Percentiles rank a stretch among this genome's conserved stretches.
Evolutionary conservation across 768 basidiomycete species (phyloP).

Genomic region (Boletus subparvulus): DNA sequence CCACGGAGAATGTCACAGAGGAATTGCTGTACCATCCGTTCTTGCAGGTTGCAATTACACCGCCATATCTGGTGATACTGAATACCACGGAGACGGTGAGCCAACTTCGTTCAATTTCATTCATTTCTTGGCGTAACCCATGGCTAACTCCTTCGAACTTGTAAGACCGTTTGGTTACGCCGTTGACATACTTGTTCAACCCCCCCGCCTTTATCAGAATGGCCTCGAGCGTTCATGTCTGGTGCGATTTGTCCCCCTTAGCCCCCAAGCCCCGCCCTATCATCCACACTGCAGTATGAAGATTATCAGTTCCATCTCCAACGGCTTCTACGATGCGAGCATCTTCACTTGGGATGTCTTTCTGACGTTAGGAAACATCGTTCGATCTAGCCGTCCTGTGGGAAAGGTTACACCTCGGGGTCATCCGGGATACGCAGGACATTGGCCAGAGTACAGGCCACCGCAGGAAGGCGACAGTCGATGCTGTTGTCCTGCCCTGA

Average conservation of each 20-base stretch:
- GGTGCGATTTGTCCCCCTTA: neutral
- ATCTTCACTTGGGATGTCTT: constrained; percentile 14
- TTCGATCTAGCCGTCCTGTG: constrained; percentile 31
- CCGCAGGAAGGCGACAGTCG: constrained; percentile 65
- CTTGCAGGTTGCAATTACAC: neutral
- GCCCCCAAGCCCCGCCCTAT: neutral
- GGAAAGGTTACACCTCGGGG: constrained; percentile 55
- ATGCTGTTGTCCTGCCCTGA: constrained; percentile 68
- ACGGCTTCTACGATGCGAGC: neutral
- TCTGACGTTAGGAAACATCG: constrained; percentile 14
- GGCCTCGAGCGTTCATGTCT: neutral
- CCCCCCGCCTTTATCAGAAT: constrained; percentile 5
- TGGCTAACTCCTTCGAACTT: neutral
- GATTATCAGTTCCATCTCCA: constrained; percentile 2
- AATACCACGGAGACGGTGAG: neutral
- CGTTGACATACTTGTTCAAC: neutral
- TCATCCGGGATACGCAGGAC: constrained; percentile 52
- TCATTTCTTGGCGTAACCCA: neutral
- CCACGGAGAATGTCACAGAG: neutral
- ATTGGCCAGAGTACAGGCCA: constrained; percentile 67
- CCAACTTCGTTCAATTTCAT: neutral
- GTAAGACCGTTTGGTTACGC: neutral
- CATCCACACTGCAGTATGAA: constrained; percentile 6
- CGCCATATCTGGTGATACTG: neutral
- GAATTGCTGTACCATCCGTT: neutral